Percentiles rank a stretch among this genome's conserved stretches.
Evolutionary conservation across 2,329 filamentous ascomycete species (phyloP).

Genomic region (Aureobasidium sp.): DNA sequence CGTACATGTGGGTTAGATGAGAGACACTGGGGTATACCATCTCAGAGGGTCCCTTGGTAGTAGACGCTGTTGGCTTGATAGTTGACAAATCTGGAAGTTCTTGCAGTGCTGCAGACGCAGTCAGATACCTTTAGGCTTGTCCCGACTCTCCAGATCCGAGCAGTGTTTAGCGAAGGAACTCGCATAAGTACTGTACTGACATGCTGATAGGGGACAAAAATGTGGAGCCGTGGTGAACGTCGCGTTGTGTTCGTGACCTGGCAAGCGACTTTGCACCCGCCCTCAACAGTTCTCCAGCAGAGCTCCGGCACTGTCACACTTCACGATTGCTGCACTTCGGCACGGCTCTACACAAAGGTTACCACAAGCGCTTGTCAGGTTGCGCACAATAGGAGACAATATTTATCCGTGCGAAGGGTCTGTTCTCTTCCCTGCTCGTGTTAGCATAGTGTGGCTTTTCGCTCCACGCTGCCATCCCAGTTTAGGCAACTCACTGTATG

Average conservation of each 20-base stretch:
- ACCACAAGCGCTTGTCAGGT: neutral
- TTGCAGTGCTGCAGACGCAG: neutral
- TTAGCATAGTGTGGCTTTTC: neutral
- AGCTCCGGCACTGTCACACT: neutral
- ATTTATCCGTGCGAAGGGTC: neutral
- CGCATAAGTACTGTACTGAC: neutral
- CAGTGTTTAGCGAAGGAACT: neutral
- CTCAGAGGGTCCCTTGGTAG: neutral
- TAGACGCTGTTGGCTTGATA: neutral
- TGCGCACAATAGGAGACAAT: neutral
- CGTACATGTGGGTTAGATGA: neutral
- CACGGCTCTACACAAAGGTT: neutral
- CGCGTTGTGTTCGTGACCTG: neutral
- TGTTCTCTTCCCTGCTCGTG: neutral
- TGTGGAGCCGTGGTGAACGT: neutral
- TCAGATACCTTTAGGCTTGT: neutral
- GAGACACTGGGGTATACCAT: constrained; percentile 4
- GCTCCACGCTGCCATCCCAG: neutral
- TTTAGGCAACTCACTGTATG: neutral
- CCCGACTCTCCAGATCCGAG: neutral
- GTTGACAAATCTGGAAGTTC: constrained; percentile 1
- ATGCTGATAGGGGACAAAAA: neutral
- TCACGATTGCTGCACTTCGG: neutral
- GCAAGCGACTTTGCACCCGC: neutral
- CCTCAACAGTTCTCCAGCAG: neutral